Percentiles rank a stretch among this genome's conserved stretches.
Conservation (phyloP, 2,329 filamentous ascomycete genomes). For the Paramyrothecium roridum region DNA sequence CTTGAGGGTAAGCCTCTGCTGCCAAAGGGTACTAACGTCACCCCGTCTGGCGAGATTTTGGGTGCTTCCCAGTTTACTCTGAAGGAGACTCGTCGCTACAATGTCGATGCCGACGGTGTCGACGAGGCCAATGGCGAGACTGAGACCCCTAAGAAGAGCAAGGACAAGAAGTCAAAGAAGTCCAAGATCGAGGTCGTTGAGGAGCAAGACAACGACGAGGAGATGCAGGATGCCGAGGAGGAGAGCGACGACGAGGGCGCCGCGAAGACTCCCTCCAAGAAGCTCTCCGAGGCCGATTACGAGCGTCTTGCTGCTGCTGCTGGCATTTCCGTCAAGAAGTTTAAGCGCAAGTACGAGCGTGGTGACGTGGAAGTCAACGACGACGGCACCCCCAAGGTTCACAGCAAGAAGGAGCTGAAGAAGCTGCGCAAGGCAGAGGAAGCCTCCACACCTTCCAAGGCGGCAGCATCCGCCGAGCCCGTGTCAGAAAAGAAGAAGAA, state of each 20-base stretch:
- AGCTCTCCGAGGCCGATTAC: constrained; percentile 54
- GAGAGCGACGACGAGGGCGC: constrained; percentile 28
- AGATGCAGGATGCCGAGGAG: constrained; percentile 42
- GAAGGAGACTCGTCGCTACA: constrained; percentile 93
- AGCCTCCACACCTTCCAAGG: constrained; percentile 36
- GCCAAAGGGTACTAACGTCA: constrained; percentile 71
- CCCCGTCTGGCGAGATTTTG: constrained; percentile 64
- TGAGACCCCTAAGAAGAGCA: constrained; percentile 28
- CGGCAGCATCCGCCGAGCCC: constrained; percentile 42
- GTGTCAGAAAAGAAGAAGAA: constrained; percentile 51
- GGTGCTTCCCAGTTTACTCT: constrained; percentile 80
- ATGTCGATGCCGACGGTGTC: constrained; percentile 86
- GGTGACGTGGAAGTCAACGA: constrained; percentile 67
- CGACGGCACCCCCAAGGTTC: constrained; percentile 62
- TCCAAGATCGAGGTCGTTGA: constrained; percentile 36
- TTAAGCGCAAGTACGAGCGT: constrained; percentile 74
- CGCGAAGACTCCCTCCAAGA: constrained; percentile 26
- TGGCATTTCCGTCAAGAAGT: constrained; percentile 71
- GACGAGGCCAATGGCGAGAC: constrained; percentile 43
- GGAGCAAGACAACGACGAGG: constrained; percentile 35
- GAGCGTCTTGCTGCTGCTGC: constrained; percentile 61
- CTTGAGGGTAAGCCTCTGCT: constrained; percentile 90
- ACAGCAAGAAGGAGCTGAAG: constrained; percentile 76
- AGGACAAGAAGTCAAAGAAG: constrained; percentile 41
- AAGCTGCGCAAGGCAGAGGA: constrained; percentile 65